Conservation (phyloP, 1,284 basidiomycete species). For the Apiotrichum laibachii region DNA sequence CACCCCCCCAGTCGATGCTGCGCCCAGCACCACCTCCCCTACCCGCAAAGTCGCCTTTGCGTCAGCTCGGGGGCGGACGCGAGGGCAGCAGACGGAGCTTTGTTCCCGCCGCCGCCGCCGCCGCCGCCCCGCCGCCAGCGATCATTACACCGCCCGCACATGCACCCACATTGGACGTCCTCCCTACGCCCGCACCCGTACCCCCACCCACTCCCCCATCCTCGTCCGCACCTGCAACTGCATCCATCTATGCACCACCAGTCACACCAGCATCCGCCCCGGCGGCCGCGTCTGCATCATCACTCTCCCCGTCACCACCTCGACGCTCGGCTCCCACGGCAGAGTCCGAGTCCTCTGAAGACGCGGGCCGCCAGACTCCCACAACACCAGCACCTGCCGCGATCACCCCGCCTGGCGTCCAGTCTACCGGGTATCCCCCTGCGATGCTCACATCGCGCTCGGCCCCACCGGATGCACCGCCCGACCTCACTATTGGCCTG, state of each 20-base stretch:
- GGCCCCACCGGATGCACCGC: neutral
- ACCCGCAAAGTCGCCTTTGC: slow-evolving; percentile 44
- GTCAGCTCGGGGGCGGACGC: slow-evolving; percentile 12
- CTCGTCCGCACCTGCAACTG: too few relatives aligned
- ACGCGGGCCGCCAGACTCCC: neutral
- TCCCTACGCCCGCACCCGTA: too few relatives aligned
- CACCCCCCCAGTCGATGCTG: slow-evolving; percentile 17
- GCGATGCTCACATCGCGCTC: slow-evolving; percentile 6
- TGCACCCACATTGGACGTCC: too few relatives aligned
- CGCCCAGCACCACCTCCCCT: slow-evolving; percentile 38
- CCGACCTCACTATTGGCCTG: neutral
- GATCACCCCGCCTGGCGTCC: neutral
- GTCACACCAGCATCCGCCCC: too few relatives aligned
- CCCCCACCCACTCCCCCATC: too few relatives aligned
- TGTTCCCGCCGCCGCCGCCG: neutral
- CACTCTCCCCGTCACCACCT: too few relatives aligned
- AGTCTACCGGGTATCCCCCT: neutral
- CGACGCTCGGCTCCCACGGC: too few relatives aligned
- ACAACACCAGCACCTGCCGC: neutral
- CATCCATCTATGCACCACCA: too few relatives aligned
- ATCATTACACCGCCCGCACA: too few relatives aligned
- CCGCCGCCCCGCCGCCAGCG: neutral
- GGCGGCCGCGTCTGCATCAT: too few relatives aligned
- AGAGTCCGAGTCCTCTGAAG: neutral
- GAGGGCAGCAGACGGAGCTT: neutral